phyloP scores from a whole-genome alignment of 2,329 filamentous ascomycete genomes.

The Ramularia collo-cygni region DNA sequence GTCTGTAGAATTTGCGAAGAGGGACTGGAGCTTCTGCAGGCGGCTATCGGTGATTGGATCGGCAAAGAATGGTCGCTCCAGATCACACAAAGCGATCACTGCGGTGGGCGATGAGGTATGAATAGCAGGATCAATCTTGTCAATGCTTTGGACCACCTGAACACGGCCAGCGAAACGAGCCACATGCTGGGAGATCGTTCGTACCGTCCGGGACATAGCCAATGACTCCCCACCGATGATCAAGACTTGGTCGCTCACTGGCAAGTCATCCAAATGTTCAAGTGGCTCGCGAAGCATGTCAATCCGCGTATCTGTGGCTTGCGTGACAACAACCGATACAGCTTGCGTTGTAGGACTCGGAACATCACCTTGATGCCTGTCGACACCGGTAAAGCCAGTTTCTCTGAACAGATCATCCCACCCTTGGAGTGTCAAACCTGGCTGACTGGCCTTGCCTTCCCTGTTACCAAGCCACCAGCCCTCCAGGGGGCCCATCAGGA shows the following conservation, averaged over 20 bases:
- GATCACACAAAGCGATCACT: slow-evolving; percentile 16
- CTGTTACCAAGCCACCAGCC: slow-evolving; percentile 18
- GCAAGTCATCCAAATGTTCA: slow-evolving; percentile 11
- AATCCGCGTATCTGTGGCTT: slow-evolving; percentile 12
- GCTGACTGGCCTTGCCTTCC: slow-evolving; percentile 25
- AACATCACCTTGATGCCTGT: slow-evolving; percentile 16
- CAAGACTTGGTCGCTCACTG: slow-evolving; percentile 12
- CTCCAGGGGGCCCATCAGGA: slow-evolving; percentile 13
- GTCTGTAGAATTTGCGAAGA: slow-evolving; percentile 10
- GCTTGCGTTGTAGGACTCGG: slow-evolving; percentile 10
- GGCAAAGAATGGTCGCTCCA: slow-evolving; percentile 15
- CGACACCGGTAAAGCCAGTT: slow-evolving; percentile 32
- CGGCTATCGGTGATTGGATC: slow-evolving; percentile 8
- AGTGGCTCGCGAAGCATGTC: slow-evolving; percentile 15
- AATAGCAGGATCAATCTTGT: slow-evolving; percentile 9
- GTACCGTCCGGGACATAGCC: slow-evolving; percentile 11
- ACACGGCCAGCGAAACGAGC: slow-evolving; percentile 12
- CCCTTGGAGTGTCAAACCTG: slow-evolving; percentile 18
- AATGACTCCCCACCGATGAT: slow-evolving; percentile 14
- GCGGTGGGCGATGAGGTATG: slow-evolving; percentile 7
- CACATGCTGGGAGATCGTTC: slow-evolving; percentile 11
- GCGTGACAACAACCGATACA: slow-evolving; percentile 14
- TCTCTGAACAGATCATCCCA: slow-evolving; percentile 31
- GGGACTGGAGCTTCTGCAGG: slow-evolving; percentile 10
- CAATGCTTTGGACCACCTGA: slow-evolving; percentile 12